Evolutionary conservation across 257 asterid species (phyloP), one percentile per base, ranked within the genome.

Genomic region (Salvia splendens): DNA sequence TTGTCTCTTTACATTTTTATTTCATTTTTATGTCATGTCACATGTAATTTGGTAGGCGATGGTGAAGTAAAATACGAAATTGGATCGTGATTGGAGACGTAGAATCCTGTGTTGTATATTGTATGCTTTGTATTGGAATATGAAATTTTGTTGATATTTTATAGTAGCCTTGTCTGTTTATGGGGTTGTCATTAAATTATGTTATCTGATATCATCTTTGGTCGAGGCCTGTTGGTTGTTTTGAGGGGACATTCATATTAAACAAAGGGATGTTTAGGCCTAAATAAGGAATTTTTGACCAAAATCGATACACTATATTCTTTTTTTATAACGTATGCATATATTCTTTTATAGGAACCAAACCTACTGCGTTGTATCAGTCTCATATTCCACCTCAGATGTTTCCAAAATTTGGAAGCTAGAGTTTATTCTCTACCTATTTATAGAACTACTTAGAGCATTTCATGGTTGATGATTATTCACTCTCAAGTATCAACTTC

Each of bases 201-300:
- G 17, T 74, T 32, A n/a, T 58, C 36, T 60, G 76, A 51, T 61
- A 15, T 32, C 30, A 24, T 24, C 30, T 24, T 24, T 41, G 7
- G 64, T 67, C 35, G 60, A 59, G 51, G 50, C 45, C 24, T 50
- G 50, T 54, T 72, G 64, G 76, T 64, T 49, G 67, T 65, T 68
- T 60, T 9, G 28, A 43, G 48, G 67, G 60, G 43, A 9, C 51
- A 54, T 75, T 63, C 15, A 8, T 68, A 69, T 58, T 67, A 60
- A 72, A 53, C 12, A 64, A 52, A 50, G 46, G 48, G 70, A 45
- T 61, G 59, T 63, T 56, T 38, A 16, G 69, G 66, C 53, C 12
- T 61, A 50, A 17, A 63, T 53, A 28, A 59, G 67, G 57, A 36
- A 10, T 51, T 10, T 38, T 61, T 52, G 69, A 72, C 72, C 35